A percentile compares a stretch with the other conserved stretches of the same genome.
phyloP scores from a whole-genome alignment of 495 filamentous ascomycete genomes.

The Glarea lozoyensis region DNA sequence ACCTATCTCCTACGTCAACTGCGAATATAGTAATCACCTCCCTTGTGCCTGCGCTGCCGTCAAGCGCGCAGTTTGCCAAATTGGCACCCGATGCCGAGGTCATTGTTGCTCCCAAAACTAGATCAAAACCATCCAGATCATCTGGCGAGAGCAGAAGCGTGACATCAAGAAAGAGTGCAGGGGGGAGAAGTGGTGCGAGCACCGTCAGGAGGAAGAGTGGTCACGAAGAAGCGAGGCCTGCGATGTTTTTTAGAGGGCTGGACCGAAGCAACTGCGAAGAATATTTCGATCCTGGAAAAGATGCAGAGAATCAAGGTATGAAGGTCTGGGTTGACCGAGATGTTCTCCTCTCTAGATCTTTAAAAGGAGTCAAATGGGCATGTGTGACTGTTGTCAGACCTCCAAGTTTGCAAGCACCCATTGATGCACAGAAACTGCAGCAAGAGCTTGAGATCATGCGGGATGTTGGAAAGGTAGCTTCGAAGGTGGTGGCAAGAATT shows the following conservation, averaged over 20 bases:
- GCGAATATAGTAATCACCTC: conserved; percentile 83
- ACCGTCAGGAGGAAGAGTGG: conserved; percentile 52
- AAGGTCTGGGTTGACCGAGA: conserved; percentile 80
- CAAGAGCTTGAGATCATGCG: conserved; percentile 42
- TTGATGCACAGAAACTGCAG: conserved; percentile 65
- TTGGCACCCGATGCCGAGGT: conserved; percentile 91
- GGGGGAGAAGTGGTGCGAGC: conserved; percentile 62
- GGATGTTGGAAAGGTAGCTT: conserved; percentile 51
- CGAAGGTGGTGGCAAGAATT: conserved; percentile 68
- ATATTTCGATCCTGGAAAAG: conserved; percentile 59
- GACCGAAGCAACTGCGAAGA: conserved; percentile 56
- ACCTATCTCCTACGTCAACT: conserved; percentile 91
- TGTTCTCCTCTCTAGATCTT: conserved; percentile 52
- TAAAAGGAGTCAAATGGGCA: conserved; percentile 66
- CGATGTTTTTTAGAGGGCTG: conserved; percentile 69
- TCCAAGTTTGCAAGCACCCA: conserved; percentile 62
- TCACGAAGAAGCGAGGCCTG: conserved; percentile 49
- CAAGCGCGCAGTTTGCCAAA: conserved; percentile 73
- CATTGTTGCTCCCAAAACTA: conserved; percentile 84
- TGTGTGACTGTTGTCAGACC: conserved; percentile 72
- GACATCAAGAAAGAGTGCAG: conserved; percentile 57
- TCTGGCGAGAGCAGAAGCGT: conserved; percentile 61
- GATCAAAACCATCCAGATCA: conserved; percentile 31
- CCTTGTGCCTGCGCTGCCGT: conserved; percentile 59
- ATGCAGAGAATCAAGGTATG: conserved; percentile 51